Conservation (phyloP, 2,329 filamentous ascomycete species). For the Lachnellula occidentalis region DNA sequence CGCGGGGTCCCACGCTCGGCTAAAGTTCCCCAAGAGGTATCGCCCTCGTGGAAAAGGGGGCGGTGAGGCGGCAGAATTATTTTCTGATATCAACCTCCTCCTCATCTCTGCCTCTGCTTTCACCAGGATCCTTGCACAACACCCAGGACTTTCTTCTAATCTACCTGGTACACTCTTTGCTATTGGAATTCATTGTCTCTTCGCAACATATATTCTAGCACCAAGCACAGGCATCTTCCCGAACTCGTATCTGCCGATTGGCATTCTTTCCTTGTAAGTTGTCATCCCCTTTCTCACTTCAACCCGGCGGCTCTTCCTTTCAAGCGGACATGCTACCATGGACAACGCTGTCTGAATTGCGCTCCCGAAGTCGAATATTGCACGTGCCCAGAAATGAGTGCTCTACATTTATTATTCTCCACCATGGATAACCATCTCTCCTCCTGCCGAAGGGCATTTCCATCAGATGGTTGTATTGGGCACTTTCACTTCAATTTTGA, state of each 20-base stretch:
- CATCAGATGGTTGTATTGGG: too few species aligned
- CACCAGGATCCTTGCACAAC: not conserved
- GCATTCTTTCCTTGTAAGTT: not conserved
- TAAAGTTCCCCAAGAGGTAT: not conserved
- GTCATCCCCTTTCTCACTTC: not conserved
- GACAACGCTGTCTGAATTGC: too few species aligned
- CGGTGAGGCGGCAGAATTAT: not conserved
- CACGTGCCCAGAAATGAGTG: too few species aligned
- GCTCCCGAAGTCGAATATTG: too few species aligned
- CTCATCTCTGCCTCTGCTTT: not conserved
- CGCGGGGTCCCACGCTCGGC: not conserved
- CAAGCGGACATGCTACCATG: not conserved
- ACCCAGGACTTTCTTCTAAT: not conserved
- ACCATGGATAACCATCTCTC: too few species aligned
- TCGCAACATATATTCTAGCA: not conserved
- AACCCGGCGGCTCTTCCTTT: too few species aligned
- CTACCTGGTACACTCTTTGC: not conserved
- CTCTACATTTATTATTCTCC: too few species aligned
- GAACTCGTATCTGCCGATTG: not conserved
- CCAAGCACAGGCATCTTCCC: not conserved
- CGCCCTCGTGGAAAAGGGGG: not conserved
- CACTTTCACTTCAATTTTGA: too few species aligned
- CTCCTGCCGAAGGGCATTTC: too few species aligned
- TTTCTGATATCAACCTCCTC: not conserved
- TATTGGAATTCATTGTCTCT: not conserved